A percentile compares a stretch with the other conserved stretches of the same genome.
Evolutionary conservation across 2,329 filamentous ascomycete genomes (phyloP).

Genomic region (Aspergillus tanneri): DNA sequence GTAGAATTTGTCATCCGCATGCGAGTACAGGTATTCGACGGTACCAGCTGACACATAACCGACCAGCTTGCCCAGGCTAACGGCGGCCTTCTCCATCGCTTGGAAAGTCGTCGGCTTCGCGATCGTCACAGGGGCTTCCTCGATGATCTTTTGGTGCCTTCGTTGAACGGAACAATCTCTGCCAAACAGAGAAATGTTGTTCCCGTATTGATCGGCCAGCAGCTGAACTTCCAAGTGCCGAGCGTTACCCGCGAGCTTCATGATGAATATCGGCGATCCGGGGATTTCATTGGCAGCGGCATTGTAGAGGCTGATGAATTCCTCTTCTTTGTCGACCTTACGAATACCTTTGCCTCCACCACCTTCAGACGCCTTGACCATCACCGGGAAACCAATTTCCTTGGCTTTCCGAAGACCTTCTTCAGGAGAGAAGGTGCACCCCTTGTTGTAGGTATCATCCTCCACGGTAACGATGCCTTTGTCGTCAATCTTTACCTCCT

Average conservation of each 20-base stretch:
- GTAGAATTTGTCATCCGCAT: conserved; percentile 98
- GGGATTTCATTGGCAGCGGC: conserved; percentile 96
- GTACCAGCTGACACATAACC: conserved; percentile 98
- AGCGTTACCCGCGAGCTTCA: conserved; percentile 97
- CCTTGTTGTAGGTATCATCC: conserved; percentile 81
- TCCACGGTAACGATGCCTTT: conserved; percentile 88
- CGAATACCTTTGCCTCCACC: conserved; percentile 99
- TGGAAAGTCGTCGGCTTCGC: conserved; percentile 86
- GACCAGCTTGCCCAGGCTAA: conserved; percentile 88
- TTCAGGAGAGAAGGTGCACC: conserved; percentile 84
- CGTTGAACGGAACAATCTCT: conserved; percentile 98
- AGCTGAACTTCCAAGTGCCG: conserved; percentile 96
- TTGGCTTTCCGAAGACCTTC: conserved; percentile 84
- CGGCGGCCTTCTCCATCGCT: conserved; percentile 94
- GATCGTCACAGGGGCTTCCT: conserved; percentile 96
- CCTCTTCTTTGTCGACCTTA: conserved; percentile 81
- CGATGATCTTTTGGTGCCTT: conserved; percentile 99
- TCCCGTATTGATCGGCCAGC: conserved; percentile 96
- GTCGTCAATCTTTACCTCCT: conserved; percentile 73
- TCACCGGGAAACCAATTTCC: conserved; percentile 96
- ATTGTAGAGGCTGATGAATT: conserved; percentile 86
- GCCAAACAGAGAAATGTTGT: conserved; percentile 98
- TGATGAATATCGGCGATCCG: conserved; percentile 98
- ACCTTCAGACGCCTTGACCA: conserved; percentile 99
- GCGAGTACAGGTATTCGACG: conserved; percentile 98